A percentile compares a stretch with the other conserved stretches of the same genome.
phyloP scores from a whole-genome alignment of 2,329 filamentous ascomycete genomes.

The Periconia macrospinosa region DNA sequence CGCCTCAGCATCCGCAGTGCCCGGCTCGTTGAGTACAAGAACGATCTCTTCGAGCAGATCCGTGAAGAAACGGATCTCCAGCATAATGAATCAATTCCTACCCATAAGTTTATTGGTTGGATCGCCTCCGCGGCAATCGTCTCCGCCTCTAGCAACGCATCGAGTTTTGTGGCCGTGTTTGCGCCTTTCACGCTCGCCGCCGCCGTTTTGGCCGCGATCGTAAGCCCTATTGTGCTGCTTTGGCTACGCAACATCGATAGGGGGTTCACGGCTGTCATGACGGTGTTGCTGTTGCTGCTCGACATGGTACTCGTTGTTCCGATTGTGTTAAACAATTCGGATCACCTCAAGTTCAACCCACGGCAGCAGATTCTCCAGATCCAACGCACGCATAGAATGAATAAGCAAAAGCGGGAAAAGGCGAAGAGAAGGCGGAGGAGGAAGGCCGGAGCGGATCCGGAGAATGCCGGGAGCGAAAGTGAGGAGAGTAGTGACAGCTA shows the following conservation, averaged over 20 bases:
- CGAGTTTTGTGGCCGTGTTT: conserved; percentile 1
- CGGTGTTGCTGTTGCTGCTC: conserved; percentile 11
- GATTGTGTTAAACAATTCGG: conserved; percentile 2
- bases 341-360: conserved; percentile 5
- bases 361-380: conserved; percentile 2
- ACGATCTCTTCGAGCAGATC: conserved; percentile 4
- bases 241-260: conserved; percentile 16
- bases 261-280: conserved; percentile 12
- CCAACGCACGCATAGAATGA: background rate
- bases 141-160: background rate
- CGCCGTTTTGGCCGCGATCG: conserved; percentile 10
- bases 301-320: conserved; percentile 8
- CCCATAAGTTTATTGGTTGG: conserved; percentile 14
- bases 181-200: conserved; percentile 4
- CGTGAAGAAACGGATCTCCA: conserved; percentile 11
- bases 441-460: conserved; percentile 1
- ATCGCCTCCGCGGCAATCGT: background rate
- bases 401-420: conserved; percentile 3
- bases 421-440: conserved; percentile 1
- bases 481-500: too few species aligned
- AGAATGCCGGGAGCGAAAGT: conserved; percentile 1
- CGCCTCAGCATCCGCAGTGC: conserved; percentile 15
- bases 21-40: conserved; percentile 11
- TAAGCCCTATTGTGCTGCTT: conserved; percentile 16
- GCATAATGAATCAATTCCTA: conserved; percentile 13